Evolutionary conservation across 352 stramenopile genomes (phyloP), one percentile per base, ranked within the genome.

Genomic region (Pythium scleroteichum): DNA sequence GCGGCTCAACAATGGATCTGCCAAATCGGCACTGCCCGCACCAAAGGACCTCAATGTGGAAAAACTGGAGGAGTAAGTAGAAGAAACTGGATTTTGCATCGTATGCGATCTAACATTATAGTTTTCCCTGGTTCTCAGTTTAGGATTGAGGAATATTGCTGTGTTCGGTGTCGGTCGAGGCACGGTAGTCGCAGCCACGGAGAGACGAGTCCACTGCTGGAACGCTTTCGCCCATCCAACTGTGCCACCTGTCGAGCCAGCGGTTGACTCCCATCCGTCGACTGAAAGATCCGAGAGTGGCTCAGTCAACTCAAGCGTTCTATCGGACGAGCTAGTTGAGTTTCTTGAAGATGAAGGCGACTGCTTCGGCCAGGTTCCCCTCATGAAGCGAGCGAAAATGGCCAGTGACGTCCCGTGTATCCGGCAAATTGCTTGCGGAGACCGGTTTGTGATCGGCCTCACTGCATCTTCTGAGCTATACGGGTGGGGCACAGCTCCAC

Each of bases 311-410:
- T 35, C 29, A 5, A 35, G 5, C 5, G 10, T 35, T 10, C 29
- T 10, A 35, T n/a, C 57, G 2, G n/a, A 50, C 13, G 51, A 66
- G 5, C n/a, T 53, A 19, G 44, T 62, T 23, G 63, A 59, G 26
- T 63, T 66, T 22, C 45, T 65, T 19, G 63, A 65, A 48, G 63
- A 73, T 6, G 59, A 71, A 47, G 79, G 76, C 16, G 76, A 87
- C 53, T 85, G 69, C 49, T 82, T 88, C 44, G 75, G 76, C 1
- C 58, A 87, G 6, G 59, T 84, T 13, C 76, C 71, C 16, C 54
- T 88, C 38, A 52, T 85, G 22, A 64, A 71, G 8, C 75, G 79
- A 1, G 59, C 65, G 2, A 85, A 87, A 33, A 77, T 55, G 0
- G 79, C 87, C 16, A 61, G 64, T 3, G 79, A 88, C 38, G 38